These are phyloP conservation scores for Friedmanniomyces endolithicus DNA, from an alignment of 495 filamentous ascomycete genomes.

Conservation along the genomic window DNA sequence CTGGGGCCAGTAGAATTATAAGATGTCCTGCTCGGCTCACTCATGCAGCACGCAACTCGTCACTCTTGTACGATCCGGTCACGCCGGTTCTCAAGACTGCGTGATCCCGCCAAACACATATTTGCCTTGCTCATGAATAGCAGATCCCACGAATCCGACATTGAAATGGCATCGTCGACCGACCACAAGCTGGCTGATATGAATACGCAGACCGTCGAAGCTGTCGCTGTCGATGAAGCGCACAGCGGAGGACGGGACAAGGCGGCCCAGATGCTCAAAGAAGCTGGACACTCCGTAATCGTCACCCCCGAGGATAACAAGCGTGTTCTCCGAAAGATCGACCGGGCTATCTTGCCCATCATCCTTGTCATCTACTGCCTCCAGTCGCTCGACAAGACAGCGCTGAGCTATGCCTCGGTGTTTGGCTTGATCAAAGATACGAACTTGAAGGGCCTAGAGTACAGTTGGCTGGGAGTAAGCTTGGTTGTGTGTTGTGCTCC, in stretches of 20 bases:
- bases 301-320: slow-evolving; percentile 34
- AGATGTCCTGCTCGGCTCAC: neutral
- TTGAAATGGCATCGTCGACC: slow-evolving; percentile 11
- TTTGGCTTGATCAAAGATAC: slow-evolving; percentile 43
- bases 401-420: slow-evolving; percentile 40
- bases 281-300: slow-evolving; percentile 31
- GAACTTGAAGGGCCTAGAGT: slow-evolving; percentile 36
- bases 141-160: slow-evolving; percentile 21
- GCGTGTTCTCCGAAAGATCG: slow-evolving; percentile 30
- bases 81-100: too few species aligned
- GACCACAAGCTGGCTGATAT: slow-evolving; percentile 5
- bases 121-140: neutral
- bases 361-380: slow-evolving; percentile 42
- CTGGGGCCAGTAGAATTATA: neutral
- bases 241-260: slow-evolving; percentile 29
- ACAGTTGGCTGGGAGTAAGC: slow-evolving; percentile 29
- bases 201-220: slow-evolving; percentile 31
- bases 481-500: too few species aligned
- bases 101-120: neutral
- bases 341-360: slow-evolving; percentile 38
- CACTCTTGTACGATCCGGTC: too few species aligned
- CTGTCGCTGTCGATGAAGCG: slow-evolving; percentile 17
- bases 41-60: too few species aligned
- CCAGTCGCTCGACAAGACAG: slow-evolving; percentile 43
- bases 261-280: slow-evolving; percentile 33